A percentile compares a stretch with the other conserved stretches of the same genome.
phyloP scores from a whole-genome alignment of 306 rosid species.

The Hippophae tibetana region DNA sequence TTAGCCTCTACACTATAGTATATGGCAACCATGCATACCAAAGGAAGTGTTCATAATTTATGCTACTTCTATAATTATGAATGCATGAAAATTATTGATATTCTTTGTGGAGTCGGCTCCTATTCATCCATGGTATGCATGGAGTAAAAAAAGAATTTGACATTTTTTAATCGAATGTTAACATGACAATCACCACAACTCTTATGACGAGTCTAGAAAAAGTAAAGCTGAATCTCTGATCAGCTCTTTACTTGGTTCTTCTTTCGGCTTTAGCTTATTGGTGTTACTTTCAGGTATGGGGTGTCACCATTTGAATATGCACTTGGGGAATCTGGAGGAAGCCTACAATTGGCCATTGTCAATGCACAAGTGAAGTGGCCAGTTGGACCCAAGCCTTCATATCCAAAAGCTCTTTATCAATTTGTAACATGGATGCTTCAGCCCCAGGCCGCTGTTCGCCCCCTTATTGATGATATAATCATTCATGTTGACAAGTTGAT shows the following conservation, averaged over 20 bases:
- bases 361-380: slow-evolving; percentile 96
- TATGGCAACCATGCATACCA: neutral
- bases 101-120: too few relatives aligned
- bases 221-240: slow-evolving; percentile 4
- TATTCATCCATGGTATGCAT: too few relatives aligned
- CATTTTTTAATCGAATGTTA: too few relatives aligned
- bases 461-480: slow-evolving; percentile 72
- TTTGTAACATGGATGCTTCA: slow-evolving; percentile 99
- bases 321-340: slow-evolving; percentile 95
- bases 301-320: slow-evolving; percentile 96
- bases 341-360: slow-evolving; percentile 82
- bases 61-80: neutral
- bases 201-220: too few relatives aligned
- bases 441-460: slow-evolving; percentile 78
- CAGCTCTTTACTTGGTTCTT: slow-evolving; percentile 1
- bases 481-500: slow-evolving; percentile 92
- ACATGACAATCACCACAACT: too few relatives aligned
- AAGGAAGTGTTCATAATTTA: neutral
- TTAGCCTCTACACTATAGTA: neutral
- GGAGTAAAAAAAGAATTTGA: too few relatives aligned
- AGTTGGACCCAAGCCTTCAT: slow-evolving; percentile 64
- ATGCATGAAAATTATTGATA: neutral
- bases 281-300: slow-evolving; percentile 58
- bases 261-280: neutral
- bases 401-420: slow-evolving; percentile 89